Evolutionary conservation across 805 yeast species (phyloP).

Genomic region (Isabelozyma pseudorhagii): DNA sequence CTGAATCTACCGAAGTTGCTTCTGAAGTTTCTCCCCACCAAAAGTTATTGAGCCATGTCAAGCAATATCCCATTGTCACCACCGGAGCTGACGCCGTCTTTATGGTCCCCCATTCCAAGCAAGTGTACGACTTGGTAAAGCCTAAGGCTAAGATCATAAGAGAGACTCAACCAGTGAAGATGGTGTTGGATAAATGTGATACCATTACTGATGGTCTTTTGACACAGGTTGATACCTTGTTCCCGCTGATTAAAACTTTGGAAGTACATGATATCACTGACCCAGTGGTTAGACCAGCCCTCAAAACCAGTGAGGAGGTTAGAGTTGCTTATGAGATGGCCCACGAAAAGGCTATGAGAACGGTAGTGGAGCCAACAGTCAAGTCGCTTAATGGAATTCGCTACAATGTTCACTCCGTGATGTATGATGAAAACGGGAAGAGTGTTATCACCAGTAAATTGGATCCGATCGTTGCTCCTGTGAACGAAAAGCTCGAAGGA

Average conservation of each 20-base stretch:
- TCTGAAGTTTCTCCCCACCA: conserved; percentile 2
- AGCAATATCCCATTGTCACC: conserved; percentile 46
- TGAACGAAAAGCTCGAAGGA: conserved; percentile 52
- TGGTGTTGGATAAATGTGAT: conserved; percentile 50
- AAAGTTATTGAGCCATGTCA: conserved; percentile 30
- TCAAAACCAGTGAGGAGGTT: conserved; percentile 35
- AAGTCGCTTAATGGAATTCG: conserved; percentile 47
- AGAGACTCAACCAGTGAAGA: conserved; percentile 34
- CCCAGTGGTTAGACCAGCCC: conserved; percentile 48
- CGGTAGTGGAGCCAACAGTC: conserved; percentile 46
- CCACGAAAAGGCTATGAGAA: conserved; percentile 7
- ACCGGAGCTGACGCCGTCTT: conserved; percentile 33
- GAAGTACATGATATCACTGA: conserved; percentile 48
- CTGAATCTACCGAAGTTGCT: not conserved
- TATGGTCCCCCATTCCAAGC: conserved; percentile 34
- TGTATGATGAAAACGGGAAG: conserved; percentile 59
- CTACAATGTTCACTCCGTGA: conserved; percentile 45
- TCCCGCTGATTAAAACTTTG: conserved; percentile 59
- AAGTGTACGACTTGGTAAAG: conserved; percentile 24
- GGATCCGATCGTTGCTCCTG: conserved; percentile 61
- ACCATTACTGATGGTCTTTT: conserved; percentile 54
- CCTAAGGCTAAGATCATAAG: conserved; percentile 21
- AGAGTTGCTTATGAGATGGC: conserved; percentile 18
- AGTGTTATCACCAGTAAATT: conserved; percentile 59
- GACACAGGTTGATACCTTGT: conserved; percentile 49